A percentile compares a stretch with the other conserved stretches of the same genome.
phyloP scores from a whole-genome alignment of 2,329 filamentous ascomycete genomes.

The Fusarium hostae region DNA sequence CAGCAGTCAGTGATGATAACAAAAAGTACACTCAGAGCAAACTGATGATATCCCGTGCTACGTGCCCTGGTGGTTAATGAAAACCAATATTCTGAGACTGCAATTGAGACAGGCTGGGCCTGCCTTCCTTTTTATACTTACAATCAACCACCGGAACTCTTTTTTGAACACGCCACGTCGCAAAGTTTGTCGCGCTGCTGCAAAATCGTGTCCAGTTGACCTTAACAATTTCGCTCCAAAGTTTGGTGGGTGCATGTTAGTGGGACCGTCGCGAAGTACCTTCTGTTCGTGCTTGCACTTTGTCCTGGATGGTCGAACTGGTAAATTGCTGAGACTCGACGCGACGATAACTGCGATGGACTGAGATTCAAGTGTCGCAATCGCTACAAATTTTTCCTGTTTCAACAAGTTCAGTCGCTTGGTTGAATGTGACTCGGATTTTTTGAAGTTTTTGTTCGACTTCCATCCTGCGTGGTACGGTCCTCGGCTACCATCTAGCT shows the following conservation, averaged over 20 bases:
- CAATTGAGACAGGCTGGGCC: not conserved
- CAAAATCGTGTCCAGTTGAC: not conserved
- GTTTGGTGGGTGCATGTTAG: not conserved
- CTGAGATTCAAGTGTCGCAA: not conserved
- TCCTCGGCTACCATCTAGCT: no score
- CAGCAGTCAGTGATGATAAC: not conserved
- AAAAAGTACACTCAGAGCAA: no score
- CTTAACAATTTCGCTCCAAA: not conserved
- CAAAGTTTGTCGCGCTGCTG: not conserved
- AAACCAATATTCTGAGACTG: not conserved
- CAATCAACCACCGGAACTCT: not conserved
- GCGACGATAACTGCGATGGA: no score
- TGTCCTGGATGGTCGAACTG: not conserved
- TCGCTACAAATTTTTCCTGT: fast-evolving
- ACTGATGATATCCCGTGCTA: no score
- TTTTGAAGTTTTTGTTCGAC: not conserved
- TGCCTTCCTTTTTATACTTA: not conserved
- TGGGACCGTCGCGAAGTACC: not conserved
- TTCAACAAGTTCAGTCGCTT: fast-evolving
- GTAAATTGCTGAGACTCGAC: not conserved
- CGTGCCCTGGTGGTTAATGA: no score
- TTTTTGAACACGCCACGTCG: not conserved
- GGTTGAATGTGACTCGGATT: fast-evolving
- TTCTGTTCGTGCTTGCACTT: not conserved
- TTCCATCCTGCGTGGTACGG: not conserved